Conservation (phyloP, 805 yeast genomes). For the Lipomyces starkeyi region DNA sequence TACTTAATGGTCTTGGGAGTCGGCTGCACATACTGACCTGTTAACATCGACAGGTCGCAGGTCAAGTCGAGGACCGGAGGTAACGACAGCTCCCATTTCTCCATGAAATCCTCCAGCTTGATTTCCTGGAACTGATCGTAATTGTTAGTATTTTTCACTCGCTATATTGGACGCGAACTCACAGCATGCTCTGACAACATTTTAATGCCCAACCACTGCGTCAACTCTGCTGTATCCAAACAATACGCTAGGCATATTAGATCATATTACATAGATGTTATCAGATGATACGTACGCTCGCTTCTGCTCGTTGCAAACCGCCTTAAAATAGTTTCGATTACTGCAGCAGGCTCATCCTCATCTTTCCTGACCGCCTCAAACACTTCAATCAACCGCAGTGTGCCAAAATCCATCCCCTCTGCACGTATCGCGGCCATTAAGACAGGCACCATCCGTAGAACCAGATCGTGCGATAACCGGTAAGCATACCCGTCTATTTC, state of each 20-base stretch:
- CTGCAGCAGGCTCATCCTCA: conserved; percentile 49
- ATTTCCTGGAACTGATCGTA: conserved; percentile 11
- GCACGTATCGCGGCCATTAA: conserved; percentile 42
- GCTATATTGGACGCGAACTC: conserved; percentile 45
- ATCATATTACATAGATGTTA: not conserved
- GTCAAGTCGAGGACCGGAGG: conserved; percentile 61
- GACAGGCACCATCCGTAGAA: conserved; percentile 40
- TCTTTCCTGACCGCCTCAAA: conserved; percentile 42
- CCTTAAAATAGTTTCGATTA: conserved; percentile 57
- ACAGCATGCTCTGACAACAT: conserved; percentile 53
- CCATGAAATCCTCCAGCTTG: conserved; percentile 34
- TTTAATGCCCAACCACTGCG: conserved; percentile 68
- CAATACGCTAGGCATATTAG: conserved; percentile 40
- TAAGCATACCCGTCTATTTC: conserved; percentile 55
- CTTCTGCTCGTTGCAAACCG: conserved; percentile 50
- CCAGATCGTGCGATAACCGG: conserved; percentile 42
- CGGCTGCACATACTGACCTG: conserved; percentile 63
- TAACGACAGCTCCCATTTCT: conserved; percentile 46
- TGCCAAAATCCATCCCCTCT: conserved; percentile 33
- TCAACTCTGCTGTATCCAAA: conserved; percentile 54
- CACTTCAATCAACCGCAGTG: conserved; percentile 35
- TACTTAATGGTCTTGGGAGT: conserved; percentile 55
- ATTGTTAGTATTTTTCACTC: conserved; percentile 49
- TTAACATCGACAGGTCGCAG: conserved; percentile 59
- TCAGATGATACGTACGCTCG: conserved; percentile 24